Evolutionary conservation across 495 filamentous ascomycete genomes (phyloP).

Genomic region (Amphirosellinia nigrospora): DNA sequence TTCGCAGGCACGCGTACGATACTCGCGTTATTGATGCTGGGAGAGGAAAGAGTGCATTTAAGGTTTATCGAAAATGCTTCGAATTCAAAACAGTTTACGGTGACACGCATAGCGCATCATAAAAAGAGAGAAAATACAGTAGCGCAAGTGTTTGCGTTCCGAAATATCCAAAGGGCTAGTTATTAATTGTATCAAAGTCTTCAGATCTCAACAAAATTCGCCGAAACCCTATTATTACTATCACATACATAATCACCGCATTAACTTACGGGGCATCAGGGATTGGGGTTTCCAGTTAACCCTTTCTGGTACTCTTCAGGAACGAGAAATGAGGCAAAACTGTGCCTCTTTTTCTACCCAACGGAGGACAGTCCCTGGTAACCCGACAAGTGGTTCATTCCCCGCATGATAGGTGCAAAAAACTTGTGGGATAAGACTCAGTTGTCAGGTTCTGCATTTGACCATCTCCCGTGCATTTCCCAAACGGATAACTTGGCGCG

Average conservation of each 20-base stretch:
- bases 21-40: too few species aligned
- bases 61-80: too few species aligned
- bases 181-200: not conserved
- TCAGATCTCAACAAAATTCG: not conserved
- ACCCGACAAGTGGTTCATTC: not conserved
- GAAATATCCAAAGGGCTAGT: not conserved
- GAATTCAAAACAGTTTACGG: too few species aligned
- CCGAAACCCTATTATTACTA: not conserved
- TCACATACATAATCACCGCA: not conserved
- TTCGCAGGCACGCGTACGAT: not conserved
- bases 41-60: too few species aligned
- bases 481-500: slow-evolving; percentile 15
- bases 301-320: too few species aligned
- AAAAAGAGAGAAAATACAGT: not conserved
- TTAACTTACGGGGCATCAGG: too few species aligned
- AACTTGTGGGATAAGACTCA: not conserved
- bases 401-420: slow-evolving; percentile 25
- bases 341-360: not conserved
- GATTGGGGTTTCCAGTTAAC: not conserved
- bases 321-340: not conserved
- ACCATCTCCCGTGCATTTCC: slow-evolving; percentile 20
- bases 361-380: not conserved
- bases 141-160: not conserved
- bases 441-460: not conserved
- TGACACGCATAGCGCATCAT: too few species aligned